Evolutionary conservation across 2,329 filamentous ascomycete genomes (phyloP).

Genomic region (Hymenoscyphus infarciens): DNA sequence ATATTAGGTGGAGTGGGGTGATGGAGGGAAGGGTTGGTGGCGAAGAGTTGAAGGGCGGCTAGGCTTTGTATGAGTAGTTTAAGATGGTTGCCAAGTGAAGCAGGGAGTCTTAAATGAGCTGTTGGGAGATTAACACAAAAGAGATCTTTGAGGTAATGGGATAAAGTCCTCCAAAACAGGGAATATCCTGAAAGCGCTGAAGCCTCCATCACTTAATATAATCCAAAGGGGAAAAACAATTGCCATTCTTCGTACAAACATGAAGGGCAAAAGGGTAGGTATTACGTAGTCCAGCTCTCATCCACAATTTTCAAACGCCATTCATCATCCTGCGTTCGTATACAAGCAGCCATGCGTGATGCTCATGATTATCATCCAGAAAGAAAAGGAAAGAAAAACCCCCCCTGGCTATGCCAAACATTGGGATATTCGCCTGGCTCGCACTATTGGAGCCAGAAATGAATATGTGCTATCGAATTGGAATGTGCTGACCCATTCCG

Average conservation of each 20-base stretch:
- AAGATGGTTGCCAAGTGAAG: not conserved
- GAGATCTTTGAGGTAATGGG: not conserved
- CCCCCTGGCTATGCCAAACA: not conserved
- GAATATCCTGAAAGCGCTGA: not conserved
- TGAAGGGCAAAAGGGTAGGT: not conserved
- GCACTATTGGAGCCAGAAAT: not conserved
- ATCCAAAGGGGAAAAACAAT: not conserved
- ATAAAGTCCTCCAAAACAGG: not conserved
- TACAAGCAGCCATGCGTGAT: conserved; percentile 5
- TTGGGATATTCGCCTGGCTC: not conserved
- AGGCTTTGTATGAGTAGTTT: conserved; percentile 7
- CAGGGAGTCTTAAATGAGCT: too few species aligned
- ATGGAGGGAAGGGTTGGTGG: not conserved
- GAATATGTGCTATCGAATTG: conserved; percentile 12
- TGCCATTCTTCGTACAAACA: not conserved
- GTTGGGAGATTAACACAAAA: too few species aligned
- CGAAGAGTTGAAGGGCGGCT: not conserved
- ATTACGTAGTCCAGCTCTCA: conserved; percentile 2
- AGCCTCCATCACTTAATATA: not conserved
- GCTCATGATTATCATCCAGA: conserved; percentile 3
- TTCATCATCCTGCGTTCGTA: conserved; percentile 1
- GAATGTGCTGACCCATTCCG: conserved; percentile 33
- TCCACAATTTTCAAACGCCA: conserved; percentile 1
- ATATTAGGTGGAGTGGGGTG: conserved; percentile 6
- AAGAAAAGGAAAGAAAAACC: not conserved